phyloP scores from a whole-genome alignment of 768 basidiomycete species.

The Mycena maculata region DNA sequence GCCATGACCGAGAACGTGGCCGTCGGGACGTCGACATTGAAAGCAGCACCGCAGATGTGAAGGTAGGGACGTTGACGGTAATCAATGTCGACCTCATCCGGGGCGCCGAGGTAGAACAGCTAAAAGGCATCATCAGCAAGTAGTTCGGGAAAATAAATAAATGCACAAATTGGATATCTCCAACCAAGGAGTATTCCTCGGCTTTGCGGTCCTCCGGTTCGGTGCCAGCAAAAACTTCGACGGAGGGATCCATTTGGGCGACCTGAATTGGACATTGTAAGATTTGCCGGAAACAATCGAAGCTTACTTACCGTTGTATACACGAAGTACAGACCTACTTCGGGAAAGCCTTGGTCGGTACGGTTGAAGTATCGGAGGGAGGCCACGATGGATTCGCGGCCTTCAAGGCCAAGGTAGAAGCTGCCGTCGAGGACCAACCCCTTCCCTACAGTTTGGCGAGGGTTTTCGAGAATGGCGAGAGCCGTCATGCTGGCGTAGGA shows the following conservation, averaged over 20 bases:
- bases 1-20: background rate
- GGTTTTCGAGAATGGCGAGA: conserved; percentile 3
- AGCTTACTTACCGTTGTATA: background rate
- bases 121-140: background rate
- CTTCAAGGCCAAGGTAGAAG: background rate
- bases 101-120: background rate
- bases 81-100: conserved; percentile 1
- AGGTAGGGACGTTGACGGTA: background rate
- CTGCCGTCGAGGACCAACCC: background rate
- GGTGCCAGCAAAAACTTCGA: background rate
- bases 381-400: background rate
- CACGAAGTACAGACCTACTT: background rate
- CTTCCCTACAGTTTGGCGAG: background rate
- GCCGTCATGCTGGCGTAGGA: conserved; percentile 1
- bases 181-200: conserved; percentile 2
- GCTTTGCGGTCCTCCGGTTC: too few relatives aligned
- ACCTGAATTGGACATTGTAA: background rate
- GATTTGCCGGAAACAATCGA: background rate
- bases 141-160: background rate
- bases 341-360: background rate
- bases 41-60: background rate
- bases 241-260: background rate
- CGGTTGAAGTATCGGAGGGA: background rate
- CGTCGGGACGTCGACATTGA: background rate
- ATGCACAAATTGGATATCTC: conserved; percentile 9